These are phyloP conservation scores for Phyllostachys edulis DNA, from an alignment of 176 grass and related monocot genomes.

Conservation along the genomic window DNA sequence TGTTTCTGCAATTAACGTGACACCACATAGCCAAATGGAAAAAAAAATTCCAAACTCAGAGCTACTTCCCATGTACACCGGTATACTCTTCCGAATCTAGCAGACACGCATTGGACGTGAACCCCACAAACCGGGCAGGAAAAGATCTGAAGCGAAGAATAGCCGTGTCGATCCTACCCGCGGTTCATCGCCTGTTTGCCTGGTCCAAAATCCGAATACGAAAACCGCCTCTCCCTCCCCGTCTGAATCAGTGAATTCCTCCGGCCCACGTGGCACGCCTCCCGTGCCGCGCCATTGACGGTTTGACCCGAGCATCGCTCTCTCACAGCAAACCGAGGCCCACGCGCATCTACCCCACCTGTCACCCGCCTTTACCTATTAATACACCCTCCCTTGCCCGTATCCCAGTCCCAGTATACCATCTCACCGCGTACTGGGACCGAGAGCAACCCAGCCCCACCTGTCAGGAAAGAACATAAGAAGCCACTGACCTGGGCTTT, in stretches of 20 bases:
- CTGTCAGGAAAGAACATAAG: constrained; percentile 20
- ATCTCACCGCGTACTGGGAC: constrained; percentile 7
- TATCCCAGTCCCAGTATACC: neutral
- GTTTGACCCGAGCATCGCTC: neutral
- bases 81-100: no score
- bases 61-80: no score
- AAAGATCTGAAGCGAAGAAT: neutral
- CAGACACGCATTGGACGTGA: neutral
- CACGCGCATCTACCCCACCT: neutral
- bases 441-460: neutral
- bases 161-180: neutral
- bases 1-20: no score
- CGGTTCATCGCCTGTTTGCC: constrained; percentile 1
- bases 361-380: neutral
- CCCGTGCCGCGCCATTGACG: constrained; percentile 17
- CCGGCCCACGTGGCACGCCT: constrained; percentile 27
- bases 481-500: neutral
- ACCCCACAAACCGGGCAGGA: neutral
- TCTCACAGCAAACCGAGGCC: neutral
- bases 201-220: neutral
- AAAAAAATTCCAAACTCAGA: no score
- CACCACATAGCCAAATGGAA: no score
- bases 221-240: neutral
- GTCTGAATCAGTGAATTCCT: neutral
- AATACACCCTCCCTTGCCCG: neutral